Percentiles rank a stretch among this genome's conserved stretches.
Evolutionary conservation across 2,329 filamentous ascomycete genomes (phyloP).

Genomic region (Botrytis fragariae): DNA sequence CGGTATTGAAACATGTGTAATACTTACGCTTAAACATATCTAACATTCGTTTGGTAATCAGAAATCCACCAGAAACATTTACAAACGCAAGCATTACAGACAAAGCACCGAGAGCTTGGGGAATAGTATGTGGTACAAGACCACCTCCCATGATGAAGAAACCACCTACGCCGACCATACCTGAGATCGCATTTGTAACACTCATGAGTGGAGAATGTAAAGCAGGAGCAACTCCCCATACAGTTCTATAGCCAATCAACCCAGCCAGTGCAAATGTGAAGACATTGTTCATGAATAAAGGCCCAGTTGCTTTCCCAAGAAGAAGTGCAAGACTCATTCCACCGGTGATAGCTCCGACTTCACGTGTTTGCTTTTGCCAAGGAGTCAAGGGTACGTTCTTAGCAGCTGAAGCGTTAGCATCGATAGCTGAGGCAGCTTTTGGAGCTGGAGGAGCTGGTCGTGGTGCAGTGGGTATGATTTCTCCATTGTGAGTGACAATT

Average conservation of each 20-base stretch:
- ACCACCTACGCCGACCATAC: constrained; percentile 84
- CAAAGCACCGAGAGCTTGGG: constrained; percentile 72
- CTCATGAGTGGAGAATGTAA: constrained; percentile 89
- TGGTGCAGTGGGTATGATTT: constrained; percentile 72
- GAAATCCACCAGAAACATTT: constrained; percentile 84
- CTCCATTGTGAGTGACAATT: constrained; percentile 76
- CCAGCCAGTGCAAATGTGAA: constrained; percentile 83
- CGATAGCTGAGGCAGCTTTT: constrained; percentile 50
- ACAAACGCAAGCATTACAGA: constrained; percentile 85
- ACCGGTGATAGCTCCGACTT: constrained; percentile 71
- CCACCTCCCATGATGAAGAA: constrained; percentile 87
- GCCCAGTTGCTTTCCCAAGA: constrained; percentile 76
- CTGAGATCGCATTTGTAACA: constrained; percentile 81
- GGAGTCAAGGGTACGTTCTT: constrained; percentile 64
- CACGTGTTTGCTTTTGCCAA: constrained; percentile 74
- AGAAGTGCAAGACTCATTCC: constrained; percentile 74
- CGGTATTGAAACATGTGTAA: neutral
- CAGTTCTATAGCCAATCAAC: constrained; percentile 81
- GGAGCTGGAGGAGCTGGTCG: constrained; percentile 58
- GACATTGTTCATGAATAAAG: constrained; percentile 82
- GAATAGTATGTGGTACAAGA: constrained; percentile 72
- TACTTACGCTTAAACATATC: constrained; percentile 78
- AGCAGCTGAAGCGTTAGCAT: constrained; percentile 52
- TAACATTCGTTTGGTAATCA: constrained; percentile 90
- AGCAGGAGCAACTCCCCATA: constrained; percentile 82